phyloP scores from a whole-genome alignment of 805 yeast species.

The Lachancea sp. region DNA sequence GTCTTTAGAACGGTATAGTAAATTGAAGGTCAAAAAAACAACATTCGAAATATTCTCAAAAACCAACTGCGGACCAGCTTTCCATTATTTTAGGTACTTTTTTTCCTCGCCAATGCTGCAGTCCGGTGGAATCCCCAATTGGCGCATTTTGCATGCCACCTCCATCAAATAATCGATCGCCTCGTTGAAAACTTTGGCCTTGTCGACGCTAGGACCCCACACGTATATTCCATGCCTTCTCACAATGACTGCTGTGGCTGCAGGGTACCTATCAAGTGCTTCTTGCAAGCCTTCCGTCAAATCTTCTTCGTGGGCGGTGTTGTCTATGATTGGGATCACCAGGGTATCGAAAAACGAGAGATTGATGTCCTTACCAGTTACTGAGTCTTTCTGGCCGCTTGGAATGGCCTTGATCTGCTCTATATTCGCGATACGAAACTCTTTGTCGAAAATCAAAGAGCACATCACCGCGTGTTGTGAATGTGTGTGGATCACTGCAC shows the following conservation, averaged over 20 bases:
- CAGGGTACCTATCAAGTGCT: conserved; percentile 66
- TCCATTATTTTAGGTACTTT: conserved; percentile 13
- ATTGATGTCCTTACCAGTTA: conserved; percentile 44
- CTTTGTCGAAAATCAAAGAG: conserved; percentile 61
- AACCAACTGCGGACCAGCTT: too few relatives aligned
- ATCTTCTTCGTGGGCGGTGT: conserved; percentile 83
- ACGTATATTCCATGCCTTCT: conserved; percentile 92
- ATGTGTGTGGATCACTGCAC: conserved; percentile 93
- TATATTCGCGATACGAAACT: conserved; percentile 68
- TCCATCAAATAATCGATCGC: conserved; percentile 87
- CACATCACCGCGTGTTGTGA: conserved; percentile 84
- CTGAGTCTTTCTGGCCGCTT: conserved; percentile 43
- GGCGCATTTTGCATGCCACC: conserved; percentile 76
- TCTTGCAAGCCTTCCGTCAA: conserved; percentile 57
- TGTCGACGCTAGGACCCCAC: conserved; percentile 93
- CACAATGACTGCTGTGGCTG: conserved; percentile 78
- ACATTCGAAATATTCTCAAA: too few relatives aligned
- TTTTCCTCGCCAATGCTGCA: conserved; percentile 32
- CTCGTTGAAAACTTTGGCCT: conserved; percentile 89
- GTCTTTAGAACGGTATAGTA: too few relatives aligned
- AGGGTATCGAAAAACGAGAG: conserved; percentile 67
- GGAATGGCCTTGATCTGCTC: conserved; percentile 95
- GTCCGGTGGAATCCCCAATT: conserved; percentile 54
- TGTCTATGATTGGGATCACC: conserved; percentile 84
- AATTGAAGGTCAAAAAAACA: too few relatives aligned